Base-by-base conservation (phyloP, 2,329 filamentous ascomycete species). In the Penicillium expansum region DNA sequence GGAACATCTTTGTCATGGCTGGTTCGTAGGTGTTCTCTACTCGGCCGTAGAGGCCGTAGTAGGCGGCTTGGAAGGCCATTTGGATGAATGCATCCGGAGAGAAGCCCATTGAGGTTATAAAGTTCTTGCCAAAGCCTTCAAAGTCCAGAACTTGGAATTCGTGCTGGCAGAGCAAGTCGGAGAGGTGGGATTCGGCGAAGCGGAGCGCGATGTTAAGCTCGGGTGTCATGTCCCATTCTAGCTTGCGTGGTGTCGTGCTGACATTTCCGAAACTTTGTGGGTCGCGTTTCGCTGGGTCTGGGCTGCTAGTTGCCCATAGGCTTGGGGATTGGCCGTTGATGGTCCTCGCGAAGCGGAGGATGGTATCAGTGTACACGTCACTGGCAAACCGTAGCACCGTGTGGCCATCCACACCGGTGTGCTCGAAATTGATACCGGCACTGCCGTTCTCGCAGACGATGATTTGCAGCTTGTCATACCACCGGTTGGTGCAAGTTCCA, bases 391-490 rank as follows among this genome's bases (percentile, higher is more conserved):
- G 88, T 52, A 99, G 83, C 22, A 99, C 94, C 0, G 94, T 99
- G 72, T 99, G 94, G 1, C 94, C 94, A 69, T 99, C 94, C 5
- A 99, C 93, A 63, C 94, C 94, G 0, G 94, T 99, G 70, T 99
- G 94, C 74, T 99, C 94, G 68, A 99, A 97, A 77, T 99, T 99
- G 84, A 99, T 97, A 6, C 94, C 94, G 0, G 94, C 94, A 70
- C 91, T 96, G 56, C 94, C 94, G 75, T 97, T 99, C 78, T 96
- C 96, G 82, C 94, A 97, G 49, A 99, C 94, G 53, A 99, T 97
- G 61, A 99, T 97, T 72, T 99, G 94, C 47, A 99, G 82, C 79
- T 99, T 99, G 77, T 99, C 94, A 70, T 99, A 99, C 94, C 94
- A 99, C 60, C 94, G 83, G 75, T 99, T 99, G 14, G 93, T 97